Evolutionary conservation across 2,329 filamentous ascomycete species (phyloP).

Genomic region (Cercospora zeina): DNA sequence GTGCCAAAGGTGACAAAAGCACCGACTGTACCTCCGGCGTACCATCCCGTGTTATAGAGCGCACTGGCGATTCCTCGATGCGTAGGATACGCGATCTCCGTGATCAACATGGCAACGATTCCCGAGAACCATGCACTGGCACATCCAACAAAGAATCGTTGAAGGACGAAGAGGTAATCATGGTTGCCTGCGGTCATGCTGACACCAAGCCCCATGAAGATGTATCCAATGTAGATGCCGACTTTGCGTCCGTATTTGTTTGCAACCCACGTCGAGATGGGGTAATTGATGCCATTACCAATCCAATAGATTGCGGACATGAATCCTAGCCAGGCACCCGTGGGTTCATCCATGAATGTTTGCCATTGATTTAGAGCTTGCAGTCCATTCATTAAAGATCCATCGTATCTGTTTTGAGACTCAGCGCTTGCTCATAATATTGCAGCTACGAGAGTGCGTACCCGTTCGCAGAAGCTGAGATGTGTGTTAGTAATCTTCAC

Average conservation of each 20-base stretch:
- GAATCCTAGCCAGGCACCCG: slow-evolving; percentile 42
- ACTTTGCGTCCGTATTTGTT: slow-evolving; percentile 48
- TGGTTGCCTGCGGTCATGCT: slow-evolving; percentile 40
- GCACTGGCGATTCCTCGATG: slow-evolving; percentile 43
- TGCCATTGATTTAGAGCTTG: slow-evolving; percentile 45
- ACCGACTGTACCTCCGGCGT: slow-evolving; percentile 33
- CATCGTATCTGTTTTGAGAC: slow-evolving; percentile 46
- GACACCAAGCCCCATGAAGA: slow-evolving; percentile 40
- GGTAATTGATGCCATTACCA: slow-evolving; percentile 44
- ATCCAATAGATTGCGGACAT: slow-evolving; percentile 44
- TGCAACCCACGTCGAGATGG: slow-evolving; percentile 44
- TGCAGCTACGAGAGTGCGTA: not conserved
- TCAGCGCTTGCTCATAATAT: not conserved
- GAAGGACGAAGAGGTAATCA: slow-evolving; percentile 43
- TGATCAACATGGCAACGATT: slow-evolving; percentile 45
- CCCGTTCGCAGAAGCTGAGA: slow-evolving; percentile 45
- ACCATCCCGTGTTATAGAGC: slow-evolving; percentile 43
- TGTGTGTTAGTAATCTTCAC: slow-evolving; percentile 15
- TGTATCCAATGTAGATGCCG: slow-evolving; percentile 43
- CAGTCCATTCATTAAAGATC: slow-evolving; percentile 47
- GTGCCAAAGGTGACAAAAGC: slow-evolving; percentile 33
- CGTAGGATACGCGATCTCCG: slow-evolving; percentile 49
- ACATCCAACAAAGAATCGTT: slow-evolving; percentile 44
- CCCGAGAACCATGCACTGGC: slow-evolving; percentile 41
- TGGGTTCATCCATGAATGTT: slow-evolving; percentile 45